These are phyloP conservation scores for Cutaneotrichosporon sp. DNA, from an alignment of 1,284 basidiomycete species.

Conservation along the genomic window DNA sequence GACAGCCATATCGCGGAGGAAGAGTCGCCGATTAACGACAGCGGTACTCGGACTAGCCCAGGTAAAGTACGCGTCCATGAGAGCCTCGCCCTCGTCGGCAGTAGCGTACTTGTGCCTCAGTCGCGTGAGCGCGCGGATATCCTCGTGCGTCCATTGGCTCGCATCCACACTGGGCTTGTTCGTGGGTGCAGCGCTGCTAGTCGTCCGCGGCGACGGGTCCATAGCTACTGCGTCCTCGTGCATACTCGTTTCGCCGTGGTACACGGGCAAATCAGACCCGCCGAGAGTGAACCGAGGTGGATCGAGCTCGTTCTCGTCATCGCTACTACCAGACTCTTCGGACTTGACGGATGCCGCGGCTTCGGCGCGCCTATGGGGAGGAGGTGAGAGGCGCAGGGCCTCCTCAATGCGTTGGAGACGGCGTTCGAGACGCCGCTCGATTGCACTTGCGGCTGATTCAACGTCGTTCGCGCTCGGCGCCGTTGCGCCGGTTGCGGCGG, in stretches of 20 bases:
- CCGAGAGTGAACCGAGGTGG: conserved; percentile 22
- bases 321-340: background rate
- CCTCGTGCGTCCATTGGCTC: conserved; percentile 11
- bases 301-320: conserved; percentile 10
- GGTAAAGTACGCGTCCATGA: conserved; percentile 22
- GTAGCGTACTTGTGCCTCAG: conserved; percentile 21
- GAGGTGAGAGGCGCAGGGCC: conserved; percentile 14
- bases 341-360: background rate
- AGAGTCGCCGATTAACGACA: conserved; percentile 15
- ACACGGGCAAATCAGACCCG: conserved; percentile 16
- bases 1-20: conserved; percentile 25
- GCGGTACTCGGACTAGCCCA: conserved; percentile 20
- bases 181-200: background rate
- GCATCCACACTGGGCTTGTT: conserved; percentile 9
- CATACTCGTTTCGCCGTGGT: conserved; percentile 14
- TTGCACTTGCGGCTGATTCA: background rate
- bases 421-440: conserved; percentile 9
- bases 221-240: conserved; percentile 14
- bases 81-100: conserved; percentile 21
- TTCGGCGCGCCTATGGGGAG: background rate
- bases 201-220: conserved; percentile 9
- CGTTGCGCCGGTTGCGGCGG: background rate
- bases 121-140: conserved; percentile 17
- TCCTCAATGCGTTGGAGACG: conserved; percentile 20
- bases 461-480: background rate